These are phyloP conservation scores for Candida freyschussii DNA, from an alignment of 1,139 yeast genomes.

Conservation along the genomic window DNA sequence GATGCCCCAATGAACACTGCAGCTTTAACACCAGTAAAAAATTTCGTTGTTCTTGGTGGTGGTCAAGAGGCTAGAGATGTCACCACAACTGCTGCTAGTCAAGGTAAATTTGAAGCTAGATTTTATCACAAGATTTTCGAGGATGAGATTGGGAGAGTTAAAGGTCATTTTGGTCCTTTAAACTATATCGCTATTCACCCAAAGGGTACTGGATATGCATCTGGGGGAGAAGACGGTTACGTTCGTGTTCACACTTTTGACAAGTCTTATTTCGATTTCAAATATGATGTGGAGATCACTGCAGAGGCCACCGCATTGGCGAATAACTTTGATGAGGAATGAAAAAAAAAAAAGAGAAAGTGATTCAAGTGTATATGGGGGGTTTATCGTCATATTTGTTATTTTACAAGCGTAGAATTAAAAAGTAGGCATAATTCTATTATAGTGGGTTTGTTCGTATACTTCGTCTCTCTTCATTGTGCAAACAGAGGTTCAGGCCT, in stretches of 20 bases:
- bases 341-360: too few species aligned
- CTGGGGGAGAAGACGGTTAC: constrained; percentile 98
- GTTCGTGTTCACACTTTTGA: constrained; percentile 93
- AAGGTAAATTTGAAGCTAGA: constrained; percentile 96
- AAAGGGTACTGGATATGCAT: constrained; percentile 85
- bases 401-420: too few species aligned
- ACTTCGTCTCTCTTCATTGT: neutral
- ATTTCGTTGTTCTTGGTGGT: constrained; percentile 92
- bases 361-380: too few species aligned
- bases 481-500: neutral
- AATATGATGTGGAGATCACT: constrained; percentile 86
- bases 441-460: neutral
- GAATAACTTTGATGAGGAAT: constrained; percentile 3
- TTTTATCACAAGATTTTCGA: constrained; percentile 92
- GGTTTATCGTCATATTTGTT: too few species aligned
- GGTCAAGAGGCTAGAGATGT: constrained; percentile 99
- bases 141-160: constrained; percentile 95
- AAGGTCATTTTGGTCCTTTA: constrained; percentile 98
- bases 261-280: constrained; percentile 86
- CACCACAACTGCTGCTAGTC: constrained; percentile 89
- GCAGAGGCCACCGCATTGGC: constrained; percentile 39
- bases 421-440: too few species aligned
- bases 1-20: constrained; percentile 97
- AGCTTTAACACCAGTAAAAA: constrained; percentile 87
- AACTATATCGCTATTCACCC: constrained; percentile 94